These are phyloP conservation scores for Globisporangium orthogonon DNA, from an alignment of 352 stramenopile genomes.

Conservation along the genomic window DNA sequence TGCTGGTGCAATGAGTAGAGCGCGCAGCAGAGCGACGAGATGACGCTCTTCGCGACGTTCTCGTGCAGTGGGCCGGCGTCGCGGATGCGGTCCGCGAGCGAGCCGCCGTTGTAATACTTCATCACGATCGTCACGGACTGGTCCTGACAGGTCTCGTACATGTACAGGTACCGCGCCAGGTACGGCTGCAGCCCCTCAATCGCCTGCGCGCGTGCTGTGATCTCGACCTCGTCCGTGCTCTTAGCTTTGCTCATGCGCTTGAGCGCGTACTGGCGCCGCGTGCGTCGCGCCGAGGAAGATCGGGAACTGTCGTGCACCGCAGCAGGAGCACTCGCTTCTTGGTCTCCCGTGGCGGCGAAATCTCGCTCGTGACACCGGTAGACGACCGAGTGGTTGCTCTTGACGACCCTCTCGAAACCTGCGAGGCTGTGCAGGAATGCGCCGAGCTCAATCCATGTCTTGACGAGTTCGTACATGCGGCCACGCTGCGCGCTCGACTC, in stretches of 20 bases:
- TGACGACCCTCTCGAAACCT: constrained; percentile 36
- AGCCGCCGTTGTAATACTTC: constrained; percentile 51
- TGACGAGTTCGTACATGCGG: constrained; percentile 45
- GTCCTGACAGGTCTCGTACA: constrained; percentile 49
- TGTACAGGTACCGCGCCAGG: constrained; percentile 41
- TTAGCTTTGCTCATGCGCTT: constrained; percentile 38
- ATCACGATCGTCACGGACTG: constrained; percentile 54
- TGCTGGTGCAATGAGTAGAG: constrained; percentile 46
- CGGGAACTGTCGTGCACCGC: not conserved
- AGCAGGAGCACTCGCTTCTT: not conserved
- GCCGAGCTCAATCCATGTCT: constrained; percentile 48
- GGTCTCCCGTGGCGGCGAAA: constrained; percentile 1
- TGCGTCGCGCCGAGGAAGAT: no score
- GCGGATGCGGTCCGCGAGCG: constrained; percentile 39
- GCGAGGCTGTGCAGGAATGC: constrained; percentile 43
- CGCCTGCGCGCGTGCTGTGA: constrained; percentile 33
- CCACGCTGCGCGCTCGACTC: constrained; percentile 31
- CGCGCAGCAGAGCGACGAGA: constrained; percentile 37
- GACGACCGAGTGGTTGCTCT: constrained; percentile 44
- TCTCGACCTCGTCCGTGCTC: constrained; percentile 28
- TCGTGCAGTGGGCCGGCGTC: constrained; percentile 26
- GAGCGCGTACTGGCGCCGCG: constrained; percentile 26
- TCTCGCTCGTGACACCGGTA: constrained; percentile 38
- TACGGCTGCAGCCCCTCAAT: constrained; percentile 35
- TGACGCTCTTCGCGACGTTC: constrained; percentile 24